Conservation (phyloP, 371 early-diverging fungal genomes). For the Mucor ambiguus region DNA sequence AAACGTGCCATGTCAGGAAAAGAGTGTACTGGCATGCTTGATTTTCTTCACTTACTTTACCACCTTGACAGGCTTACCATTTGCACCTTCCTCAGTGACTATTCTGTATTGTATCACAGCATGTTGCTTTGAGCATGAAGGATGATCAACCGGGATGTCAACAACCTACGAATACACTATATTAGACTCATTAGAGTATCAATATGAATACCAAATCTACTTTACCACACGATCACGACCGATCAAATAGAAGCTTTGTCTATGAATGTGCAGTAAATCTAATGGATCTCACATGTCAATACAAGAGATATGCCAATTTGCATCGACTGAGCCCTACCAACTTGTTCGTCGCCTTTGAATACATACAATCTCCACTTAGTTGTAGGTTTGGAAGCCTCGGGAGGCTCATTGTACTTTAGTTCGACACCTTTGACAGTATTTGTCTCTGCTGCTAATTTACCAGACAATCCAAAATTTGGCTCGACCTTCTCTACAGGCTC, state of each 20-base stretch:
- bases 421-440: slow-evolving; percentile 84
- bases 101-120: slow-evolving; percentile 75
- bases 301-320: neutral
- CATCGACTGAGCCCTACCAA: slow-evolving; percentile 53
- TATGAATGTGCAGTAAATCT: slow-evolving; percentile 85
- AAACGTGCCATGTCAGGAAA: neutral
- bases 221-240: slow-evolving; percentile 86
- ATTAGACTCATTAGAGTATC: neutral
- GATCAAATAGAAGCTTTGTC: slow-evolving; percentile 87
- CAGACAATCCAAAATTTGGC: slow-evolving; percentile 85
- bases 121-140: slow-evolving; percentile 88
- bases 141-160: slow-evolving; percentile 91
- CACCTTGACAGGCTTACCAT: slow-evolving; percentile 38
- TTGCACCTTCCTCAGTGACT: slow-evolving; percentile 9
- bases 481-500: slow-evolving; percentile 56
- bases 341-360: slow-evolving; percentile 87
- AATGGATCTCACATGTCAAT: neutral
- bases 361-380: slow-evolving; percentile 85
- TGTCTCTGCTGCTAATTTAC: slow-evolving; percentile 83
- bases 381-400: slow-evolving; percentile 83
- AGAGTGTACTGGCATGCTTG: neutral
- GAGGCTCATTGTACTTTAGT: slow-evolving; percentile 88
- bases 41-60: slow-evolving; percentile 48
- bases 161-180: slow-evolving; percentile 60
- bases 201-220: slow-evolving; percentile 1